These are phyloP conservation scores for Stellera chamaejasme DNA, from an alignment of 345 rosid genomes.

Conservation along the genomic window DNA sequence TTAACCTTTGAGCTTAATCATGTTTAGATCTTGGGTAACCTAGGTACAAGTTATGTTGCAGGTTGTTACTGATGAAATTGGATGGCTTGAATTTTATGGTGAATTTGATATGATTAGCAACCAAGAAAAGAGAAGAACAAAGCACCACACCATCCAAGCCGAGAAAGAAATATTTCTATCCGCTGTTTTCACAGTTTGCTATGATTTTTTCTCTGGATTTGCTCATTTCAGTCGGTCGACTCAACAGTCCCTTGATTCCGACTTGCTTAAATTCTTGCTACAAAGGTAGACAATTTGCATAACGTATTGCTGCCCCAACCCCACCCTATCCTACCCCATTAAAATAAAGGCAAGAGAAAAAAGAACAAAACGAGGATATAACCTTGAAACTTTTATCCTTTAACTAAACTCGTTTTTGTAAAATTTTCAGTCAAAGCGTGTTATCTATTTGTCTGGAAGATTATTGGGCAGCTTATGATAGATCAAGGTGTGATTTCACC, in stretches of 20 bases:
- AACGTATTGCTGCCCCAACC: background rate
- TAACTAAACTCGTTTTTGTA: slow-evolving; percentile 2
- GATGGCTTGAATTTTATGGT: slow-evolving; percentile 62
- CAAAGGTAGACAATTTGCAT: slow-evolving; percentile 30
- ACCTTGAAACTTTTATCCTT: background rate
- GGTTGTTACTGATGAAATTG: slow-evolving; percentile 59
- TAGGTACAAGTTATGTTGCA: slow-evolving; percentile 13
- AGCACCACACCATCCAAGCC: slow-evolving; percentile 47
- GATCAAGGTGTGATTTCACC: slow-evolving; percentile 32
- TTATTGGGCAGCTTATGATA: slow-evolving; percentile 55
- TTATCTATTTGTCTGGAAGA: slow-evolving; percentile 49
- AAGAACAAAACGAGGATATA: too few relatives aligned
- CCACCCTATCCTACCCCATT: too few relatives aligned
- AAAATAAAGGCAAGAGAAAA: too few relatives aligned
- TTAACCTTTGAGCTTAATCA: too few relatives aligned
- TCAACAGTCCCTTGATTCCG: slow-evolving; percentile 42
- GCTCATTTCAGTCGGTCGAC: slow-evolving; percentile 56
- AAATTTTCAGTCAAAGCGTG: slow-evolving; percentile 45
- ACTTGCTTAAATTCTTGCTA: slow-evolving; percentile 45
- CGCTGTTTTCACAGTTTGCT: slow-evolving; percentile 51
- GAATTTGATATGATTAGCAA: slow-evolving; percentile 14
- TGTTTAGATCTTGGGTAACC: too few relatives aligned
- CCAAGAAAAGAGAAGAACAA: slow-evolving; percentile 39
- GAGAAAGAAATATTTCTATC: slow-evolving; percentile 59
- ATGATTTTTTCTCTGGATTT: slow-evolving; percentile 65